Evolutionary conservation across 2,329 filamentous ascomycete species (phyloP).

Genomic region (Nemania diffusa): DNA sequence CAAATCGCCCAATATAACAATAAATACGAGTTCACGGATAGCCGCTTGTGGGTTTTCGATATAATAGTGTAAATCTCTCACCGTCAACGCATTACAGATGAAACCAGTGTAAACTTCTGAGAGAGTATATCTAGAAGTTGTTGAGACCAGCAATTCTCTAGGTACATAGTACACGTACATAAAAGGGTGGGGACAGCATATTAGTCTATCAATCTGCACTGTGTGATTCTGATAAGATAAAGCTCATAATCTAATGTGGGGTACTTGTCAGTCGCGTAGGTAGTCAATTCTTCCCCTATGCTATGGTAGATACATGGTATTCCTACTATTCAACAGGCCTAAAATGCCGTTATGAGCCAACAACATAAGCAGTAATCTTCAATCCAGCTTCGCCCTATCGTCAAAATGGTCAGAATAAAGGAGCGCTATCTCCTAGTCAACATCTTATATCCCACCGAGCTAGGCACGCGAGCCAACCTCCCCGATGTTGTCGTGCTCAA

Average conservation of each 20-base stretch:
- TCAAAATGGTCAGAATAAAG: conserved; percentile 91
- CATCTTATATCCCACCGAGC: conserved; percentile 81
- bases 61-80: no score
- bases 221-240: conserved; percentile 41
- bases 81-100: no score
- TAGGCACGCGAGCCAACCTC: conserved; percentile 53
- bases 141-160: no score
- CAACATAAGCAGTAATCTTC: background rate
- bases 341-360: background rate
- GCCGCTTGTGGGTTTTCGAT: no score
- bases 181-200: no score
- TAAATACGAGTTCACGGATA: background rate
- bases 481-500: conserved; percentile 78
- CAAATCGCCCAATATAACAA: background rate
- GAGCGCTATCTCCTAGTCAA: conserved; percentile 95
- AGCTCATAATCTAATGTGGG: conserved; percentile 30
- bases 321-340: background rate
- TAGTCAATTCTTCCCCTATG: background rate
- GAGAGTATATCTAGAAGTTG: no score
- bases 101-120: no score
- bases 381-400: background rate
- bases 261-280: background rate
- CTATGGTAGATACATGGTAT: no score
- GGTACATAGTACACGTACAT: no score
- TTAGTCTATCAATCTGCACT: background rate